These are phyloP conservation scores for Penicillium manginii DNA, from an alignment of 495 filamentous ascomycete species.

Conservation along the genomic window DNA sequence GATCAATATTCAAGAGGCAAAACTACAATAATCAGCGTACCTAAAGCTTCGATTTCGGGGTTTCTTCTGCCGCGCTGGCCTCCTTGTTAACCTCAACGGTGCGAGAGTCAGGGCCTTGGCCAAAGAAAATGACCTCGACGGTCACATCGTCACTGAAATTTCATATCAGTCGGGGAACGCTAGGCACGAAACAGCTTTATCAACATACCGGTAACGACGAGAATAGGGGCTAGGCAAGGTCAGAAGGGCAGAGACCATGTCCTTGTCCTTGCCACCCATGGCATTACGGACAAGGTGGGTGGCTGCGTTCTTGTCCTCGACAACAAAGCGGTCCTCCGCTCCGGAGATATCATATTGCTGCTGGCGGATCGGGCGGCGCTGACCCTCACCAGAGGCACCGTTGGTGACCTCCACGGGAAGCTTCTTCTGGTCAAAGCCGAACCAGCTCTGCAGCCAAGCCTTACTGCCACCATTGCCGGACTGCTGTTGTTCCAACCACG, in stretches of 20 bases:
- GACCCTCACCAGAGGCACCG: constrained; percentile 57
- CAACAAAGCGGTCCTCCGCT: constrained; percentile 78
- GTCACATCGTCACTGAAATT: constrained; percentile 82
- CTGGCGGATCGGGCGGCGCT: constrained; percentile 76
- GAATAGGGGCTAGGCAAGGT: constrained; percentile 91
- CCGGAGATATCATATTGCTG: constrained; percentile 77
- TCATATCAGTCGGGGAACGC: constrained; percentile 1
- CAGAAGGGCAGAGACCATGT: constrained; percentile 92
- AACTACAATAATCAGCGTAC: constrained; percentile 9
- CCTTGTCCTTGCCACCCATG: constrained; percentile 87
- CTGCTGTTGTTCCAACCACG: constrained; percentile 87
- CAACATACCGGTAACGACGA: constrained; percentile 77
- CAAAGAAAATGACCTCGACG: constrained; percentile 98
- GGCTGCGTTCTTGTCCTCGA: constrained; percentile 94
- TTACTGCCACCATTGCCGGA: constrained; percentile 44
- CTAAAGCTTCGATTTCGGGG: constrained; percentile 61
- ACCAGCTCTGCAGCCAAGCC: constrained; percentile 54
- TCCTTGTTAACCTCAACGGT: constrained; percentile 83
- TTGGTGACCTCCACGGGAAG: constrained; percentile 56
- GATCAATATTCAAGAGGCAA: neutral
- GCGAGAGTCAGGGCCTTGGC: constrained; percentile 72
- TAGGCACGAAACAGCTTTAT: neutral
- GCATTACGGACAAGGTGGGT: constrained; percentile 97
- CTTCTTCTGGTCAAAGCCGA: constrained; percentile 47
- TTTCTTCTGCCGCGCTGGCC: constrained; percentile 67